phyloP scores from a whole-genome alignment of 1,139 yeast species.

The Pichia kudriavzevii region DNA sequence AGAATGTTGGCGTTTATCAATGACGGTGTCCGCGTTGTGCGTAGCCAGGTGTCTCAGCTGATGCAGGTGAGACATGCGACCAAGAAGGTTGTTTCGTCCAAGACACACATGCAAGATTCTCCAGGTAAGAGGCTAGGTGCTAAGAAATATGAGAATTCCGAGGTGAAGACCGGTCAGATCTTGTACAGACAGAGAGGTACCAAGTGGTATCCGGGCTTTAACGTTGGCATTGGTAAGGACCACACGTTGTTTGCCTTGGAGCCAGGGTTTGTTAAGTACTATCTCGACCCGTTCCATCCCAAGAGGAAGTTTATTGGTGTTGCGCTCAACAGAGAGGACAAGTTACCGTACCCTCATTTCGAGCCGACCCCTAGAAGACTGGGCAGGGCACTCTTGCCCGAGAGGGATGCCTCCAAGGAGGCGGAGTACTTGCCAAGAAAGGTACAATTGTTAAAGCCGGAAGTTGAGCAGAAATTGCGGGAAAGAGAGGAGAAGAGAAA shows the following conservation, averaged over 20 bases:
- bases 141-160: constrained; percentile 69
- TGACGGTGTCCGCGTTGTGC: too few species aligned
- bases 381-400: constrained; percentile 53
- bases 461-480: constrained; percentile 33
- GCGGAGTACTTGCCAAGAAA: constrained; percentile 52
- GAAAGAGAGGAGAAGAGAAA: constrained; percentile 36
- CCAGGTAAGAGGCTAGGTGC: constrained; percentile 94
- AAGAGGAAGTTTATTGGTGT: constrained; percentile 86
- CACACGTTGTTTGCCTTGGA: constrained; percentile 88
- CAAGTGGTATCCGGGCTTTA: constrained; percentile 92
- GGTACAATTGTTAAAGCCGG: constrained; percentile 51
- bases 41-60: too few species aligned
- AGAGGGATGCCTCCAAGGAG: constrained; percentile 48
- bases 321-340: constrained; percentile 55
- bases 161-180: constrained; percentile 76
- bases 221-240: constrained; percentile 84
- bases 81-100: constrained; percentile 89
- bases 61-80: constrained; percentile 79
- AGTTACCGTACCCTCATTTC: constrained; percentile 84
- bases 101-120: constrained; percentile 87
- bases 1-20: too few species aligned
- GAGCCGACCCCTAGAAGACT: constrained; percentile 80
- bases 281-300: constrained; percentile 96
- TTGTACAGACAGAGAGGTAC: constrained; percentile 95
- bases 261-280: constrained; percentile 89